Evolutionary conservation across 2,329 filamentous ascomycete genomes (phyloP).

Genomic region (Triangularia setosa): DNA sequence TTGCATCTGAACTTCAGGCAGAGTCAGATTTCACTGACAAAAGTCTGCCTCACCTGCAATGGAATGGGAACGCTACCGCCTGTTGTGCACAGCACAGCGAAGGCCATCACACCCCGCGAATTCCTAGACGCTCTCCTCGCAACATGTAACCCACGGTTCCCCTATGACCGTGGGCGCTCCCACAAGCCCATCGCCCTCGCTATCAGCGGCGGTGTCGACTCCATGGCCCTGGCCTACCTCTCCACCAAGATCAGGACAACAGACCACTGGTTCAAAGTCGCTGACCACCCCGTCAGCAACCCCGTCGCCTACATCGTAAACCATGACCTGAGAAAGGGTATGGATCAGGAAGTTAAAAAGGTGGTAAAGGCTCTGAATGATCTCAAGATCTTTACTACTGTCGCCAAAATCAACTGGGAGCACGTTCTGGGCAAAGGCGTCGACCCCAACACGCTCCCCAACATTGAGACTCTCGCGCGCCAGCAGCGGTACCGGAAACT

Average conservation of each 20-base stretch:
- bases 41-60: constrained; percentile 24
- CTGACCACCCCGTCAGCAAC: constrained; percentile 40
- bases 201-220: constrained; percentile 90
- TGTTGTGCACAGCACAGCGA: constrained; percentile 38
- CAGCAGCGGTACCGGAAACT: constrained; percentile 68
- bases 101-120: constrained; percentile 38
- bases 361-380: constrained; percentile 38
- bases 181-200: constrained; percentile 59
- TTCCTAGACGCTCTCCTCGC: constrained; percentile 49
- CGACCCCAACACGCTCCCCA: constrained; percentile 45
- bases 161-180: constrained; percentile 33
- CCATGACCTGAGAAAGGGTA: constrained; percentile 53
- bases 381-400: constrained; percentile 33
- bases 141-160: constrained; percentile 48
- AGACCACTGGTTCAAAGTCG: constrained; percentile 36
- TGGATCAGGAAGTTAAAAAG: constrained; percentile 46
- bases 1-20: background rate
- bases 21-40: background rate
- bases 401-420: constrained; percentile 44
- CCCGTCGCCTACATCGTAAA: constrained; percentile 52
- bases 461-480: constrained; percentile 76
- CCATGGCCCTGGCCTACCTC: constrained; percentile 88
- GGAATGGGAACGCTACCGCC: constrained; percentile 40
- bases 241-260: constrained; percentile 48
- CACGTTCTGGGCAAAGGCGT: constrained; percentile 27